Evolutionary conservation across 163 green algal species (phyloP), one percentile per base, ranked within the genome.

Genomic region (Chlamydomonas reinhardtii): DNA sequence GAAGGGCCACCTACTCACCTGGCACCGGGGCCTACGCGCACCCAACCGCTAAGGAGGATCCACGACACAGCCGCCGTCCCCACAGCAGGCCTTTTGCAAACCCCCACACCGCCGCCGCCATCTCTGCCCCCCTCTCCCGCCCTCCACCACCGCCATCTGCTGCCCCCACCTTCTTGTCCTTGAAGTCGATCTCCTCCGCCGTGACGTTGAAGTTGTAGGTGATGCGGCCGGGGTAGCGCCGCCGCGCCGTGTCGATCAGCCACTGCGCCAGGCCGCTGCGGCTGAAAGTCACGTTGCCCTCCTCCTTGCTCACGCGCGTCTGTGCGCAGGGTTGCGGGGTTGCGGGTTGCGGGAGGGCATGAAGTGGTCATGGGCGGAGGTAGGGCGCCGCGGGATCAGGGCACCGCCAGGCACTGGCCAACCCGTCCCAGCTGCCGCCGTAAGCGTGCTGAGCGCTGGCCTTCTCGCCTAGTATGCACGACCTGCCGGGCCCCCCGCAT

Each of bases 231-330:
- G 90, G 90, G 76, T 91, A 93, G 27, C 62, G 73, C 32, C 56
- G 19, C n/a, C 75, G 74, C 24, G 90, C 90, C 48, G 89, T 81
- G 81, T 90, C 75, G 52, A 94, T 92, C 37, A 94, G 84, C 72
- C 88, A 91, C 80, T 90, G 86, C 9, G 91, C 88, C 34, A 94
- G 69, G 76, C 79, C 73, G 69, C 70, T 89, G 83, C 91, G 89
- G 73, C 64, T 85, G 73, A 92, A 92, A 2, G 88, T 92, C 19
- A 92, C 82, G 76, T 93, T 93, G 82, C 88, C 88, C 69, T 88
- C 82, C 82, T 93, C 90, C 31, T 91, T 84, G 73, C 73, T 90
- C 35, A 92, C 85, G 1, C 72, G 71, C 43, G 79, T 59, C 56
- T 86, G 79, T 32, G 19, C 29, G n/a, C n/a, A n/a, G n/a, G 24